Evolutionary conservation across 306 rosid genomes (phyloP).

Genomic region (Lupinus albus): DNA sequence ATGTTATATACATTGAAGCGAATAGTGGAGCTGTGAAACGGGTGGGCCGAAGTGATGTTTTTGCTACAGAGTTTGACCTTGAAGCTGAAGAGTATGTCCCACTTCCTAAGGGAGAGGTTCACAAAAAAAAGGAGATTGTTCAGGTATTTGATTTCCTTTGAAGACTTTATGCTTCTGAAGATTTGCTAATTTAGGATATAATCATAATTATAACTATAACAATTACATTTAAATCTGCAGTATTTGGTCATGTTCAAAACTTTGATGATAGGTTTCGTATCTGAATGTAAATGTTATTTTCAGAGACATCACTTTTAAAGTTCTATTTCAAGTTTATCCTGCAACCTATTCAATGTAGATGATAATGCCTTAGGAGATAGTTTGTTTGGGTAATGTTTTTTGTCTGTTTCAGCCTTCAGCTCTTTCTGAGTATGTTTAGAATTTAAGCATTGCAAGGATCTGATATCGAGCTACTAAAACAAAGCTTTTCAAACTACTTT

Average conservation of each 20-base stretch:
- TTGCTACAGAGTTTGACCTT: constrained; percentile 95
- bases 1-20: constrained; percentile 91
- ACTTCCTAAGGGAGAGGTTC: constrained; percentile 99
- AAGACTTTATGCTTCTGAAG: constrained; percentile 21
- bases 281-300: background rate
- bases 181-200: constrained; percentile 7
- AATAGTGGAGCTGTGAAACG: constrained; percentile 98
- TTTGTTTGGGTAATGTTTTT: background rate
- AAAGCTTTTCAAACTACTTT: background rate
- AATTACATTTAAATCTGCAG: no score
- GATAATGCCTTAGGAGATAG: background rate
- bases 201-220: no score
- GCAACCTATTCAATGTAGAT: background rate
- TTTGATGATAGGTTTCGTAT: constrained; percentile 7
- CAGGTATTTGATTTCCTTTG: constrained; percentile 61
- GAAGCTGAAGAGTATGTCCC: constrained; percentile 99
- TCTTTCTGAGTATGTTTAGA: constrained; percentile 4
- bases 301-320: constrained; percentile 2
- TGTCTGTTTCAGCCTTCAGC: background rate
- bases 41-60: constrained; percentile 98
- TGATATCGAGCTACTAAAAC: background rate
- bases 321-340: constrained; percentile 4
- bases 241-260: constrained; percentile 12
- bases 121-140: constrained; percentile 93
- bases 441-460: background rate